A percentile compares a stretch with the other conserved stretches of the same genome.
Conservation (phyloP, 1,284 basidiomycete species). For the Trametes hirsuta region DNA sequence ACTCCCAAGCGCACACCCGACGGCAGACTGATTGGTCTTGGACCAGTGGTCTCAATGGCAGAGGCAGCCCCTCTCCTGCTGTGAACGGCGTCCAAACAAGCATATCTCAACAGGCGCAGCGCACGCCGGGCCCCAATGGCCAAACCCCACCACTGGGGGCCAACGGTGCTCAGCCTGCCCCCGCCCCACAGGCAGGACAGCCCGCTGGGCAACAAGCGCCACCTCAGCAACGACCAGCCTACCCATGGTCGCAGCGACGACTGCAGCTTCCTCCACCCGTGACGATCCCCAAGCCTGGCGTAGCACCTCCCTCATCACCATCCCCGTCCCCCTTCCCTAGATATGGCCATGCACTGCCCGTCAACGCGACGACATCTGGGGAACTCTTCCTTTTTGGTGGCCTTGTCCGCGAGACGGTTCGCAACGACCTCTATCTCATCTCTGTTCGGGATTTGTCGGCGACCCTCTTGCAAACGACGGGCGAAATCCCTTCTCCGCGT, state of each 20-base stretch:
- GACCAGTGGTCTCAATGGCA: slow-evolving; percentile 36
- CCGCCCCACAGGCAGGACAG: slow-evolving; percentile 29
- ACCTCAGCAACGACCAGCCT: slow-evolving; percentile 61
- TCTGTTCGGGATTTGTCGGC: slow-evolving; percentile 81
- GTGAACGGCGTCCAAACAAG: slow-evolving; percentile 27
- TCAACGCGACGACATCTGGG: slow-evolving; percentile 77
- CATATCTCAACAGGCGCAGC: slow-evolving; percentile 29
- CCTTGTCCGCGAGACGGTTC: slow-evolving; percentile 88
- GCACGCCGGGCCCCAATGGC: slow-evolving; percentile 16
- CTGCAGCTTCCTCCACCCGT: slow-evolving; percentile 68
- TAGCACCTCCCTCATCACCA: slow-evolving; percentile 58
- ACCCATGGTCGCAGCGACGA: slow-evolving; percentile 79
- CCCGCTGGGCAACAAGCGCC: slow-evolving; percentile 34
- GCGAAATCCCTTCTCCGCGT: slow-evolving; percentile 87
- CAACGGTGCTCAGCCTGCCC: slow-evolving; percentile 33
- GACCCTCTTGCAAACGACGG: slow-evolving; percentile 83
- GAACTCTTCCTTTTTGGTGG: slow-evolving; percentile 98
- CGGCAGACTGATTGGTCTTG: slow-evolving; percentile 20
- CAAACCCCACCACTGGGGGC: slow-evolving; percentile 28
- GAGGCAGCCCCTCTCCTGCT: slow-evolving; percentile 35
- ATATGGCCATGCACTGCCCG: slow-evolving; percentile 96
- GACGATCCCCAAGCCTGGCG: slow-evolving; percentile 62
- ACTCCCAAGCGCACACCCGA: slow-evolving; percentile 19
- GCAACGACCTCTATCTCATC: slow-evolving; percentile 94
- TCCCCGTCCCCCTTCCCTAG: slow-evolving; percentile 93